Evolutionary conservation across 1,284 basidiomycete genomes (phyloP), one percentile per base, ranked within the genome.

Genomic region (Cutaneotrichosporon arboriforme): DNA sequence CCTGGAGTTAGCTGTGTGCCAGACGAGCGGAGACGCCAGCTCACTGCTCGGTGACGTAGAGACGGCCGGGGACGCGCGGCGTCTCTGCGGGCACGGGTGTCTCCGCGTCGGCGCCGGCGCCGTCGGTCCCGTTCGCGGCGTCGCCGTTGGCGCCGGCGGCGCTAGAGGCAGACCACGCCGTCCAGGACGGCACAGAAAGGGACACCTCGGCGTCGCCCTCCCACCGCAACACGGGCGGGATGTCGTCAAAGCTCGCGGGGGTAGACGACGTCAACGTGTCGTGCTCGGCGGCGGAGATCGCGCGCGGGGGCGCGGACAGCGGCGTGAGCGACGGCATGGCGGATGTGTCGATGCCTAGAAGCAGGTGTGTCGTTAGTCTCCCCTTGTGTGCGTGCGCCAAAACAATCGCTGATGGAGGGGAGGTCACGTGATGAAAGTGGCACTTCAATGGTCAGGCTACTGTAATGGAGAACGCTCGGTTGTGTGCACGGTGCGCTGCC

Each of bases 21-120:
- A 3, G 15, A 9, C 34, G 21, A 17, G 18, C 31, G 20, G 10
- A 17, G 37, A n/a, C n/a, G 13, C 13, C 2, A 1, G 72, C 76
- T 53, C 57, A 88, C 90, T 84, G 90, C 67, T 92, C 90, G 40
- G 90, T 83, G 26, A 93, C 79, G 66, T 85, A 90, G 4, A 93
- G 75, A 0, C 81, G 81, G 15, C 90, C 90, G 35, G 76, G 72
- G 1, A 79, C 73, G 26, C 68, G 40, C 20, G n/a, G 40, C 20
- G n/a, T 23, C 2, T 22, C n/a, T n/a, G n/a, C n/a, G n/a, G n/a
- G n/a, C n/a, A n/a, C n/a, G n/a, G n/a, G n/a, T n/a, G n/a, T n/a
- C n/a, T n/a, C n/a, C n/a, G n/a, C n/a, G n/a, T n/a, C 40, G 21
- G 14, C 40, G 18, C 18, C 36, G 22, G n/a, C 4, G n/a, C 18